Conservation (phyloP, 306 rosid genomes). For the Prunus mira region DNA sequence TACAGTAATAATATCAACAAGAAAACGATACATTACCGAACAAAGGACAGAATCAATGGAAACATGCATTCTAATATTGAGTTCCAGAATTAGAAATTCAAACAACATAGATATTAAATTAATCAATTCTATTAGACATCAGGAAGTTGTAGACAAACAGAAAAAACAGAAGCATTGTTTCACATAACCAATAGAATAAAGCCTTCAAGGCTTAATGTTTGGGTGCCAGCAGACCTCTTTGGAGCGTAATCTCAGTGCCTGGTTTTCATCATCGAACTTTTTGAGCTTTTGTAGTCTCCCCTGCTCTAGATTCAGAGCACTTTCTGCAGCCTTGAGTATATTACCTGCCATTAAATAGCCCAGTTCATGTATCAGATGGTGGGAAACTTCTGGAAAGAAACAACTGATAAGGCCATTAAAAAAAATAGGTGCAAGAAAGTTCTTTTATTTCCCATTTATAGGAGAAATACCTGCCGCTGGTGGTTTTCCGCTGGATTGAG, state of each 20-base stretch:
- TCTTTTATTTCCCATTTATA: background rate
- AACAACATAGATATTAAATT: background rate
- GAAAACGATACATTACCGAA: background rate
- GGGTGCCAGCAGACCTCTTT: conserved; percentile 50
- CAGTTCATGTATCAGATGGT: conserved; percentile 20
- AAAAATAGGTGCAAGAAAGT: background rate
- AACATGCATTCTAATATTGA: background rate
- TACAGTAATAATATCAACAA: background rate
- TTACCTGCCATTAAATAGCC: conserved; percentile 44
- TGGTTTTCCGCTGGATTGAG: conserved; percentile 29
- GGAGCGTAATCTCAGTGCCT: conserved; percentile 43
- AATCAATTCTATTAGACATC: background rate
- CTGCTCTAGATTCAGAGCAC: conserved; percentile 66
- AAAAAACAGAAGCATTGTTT: background rate
- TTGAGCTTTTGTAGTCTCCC: conserved; percentile 64
- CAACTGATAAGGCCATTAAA: background rate
- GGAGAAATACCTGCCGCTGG: conserved; percentile 28
- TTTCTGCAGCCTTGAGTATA: conserved; percentile 47
- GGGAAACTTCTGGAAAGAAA: conserved; percentile 7
- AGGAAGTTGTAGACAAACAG: background rate
- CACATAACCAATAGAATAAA: background rate
- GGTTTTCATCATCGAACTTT: conserved; percentile 52
- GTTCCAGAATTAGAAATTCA: background rate
- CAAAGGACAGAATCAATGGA: background rate
- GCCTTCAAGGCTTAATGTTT: background rate